Base-by-base conservation (phyloP, 148 eudicot genomes). In the Rhododendron kiyosumense region DNA sequence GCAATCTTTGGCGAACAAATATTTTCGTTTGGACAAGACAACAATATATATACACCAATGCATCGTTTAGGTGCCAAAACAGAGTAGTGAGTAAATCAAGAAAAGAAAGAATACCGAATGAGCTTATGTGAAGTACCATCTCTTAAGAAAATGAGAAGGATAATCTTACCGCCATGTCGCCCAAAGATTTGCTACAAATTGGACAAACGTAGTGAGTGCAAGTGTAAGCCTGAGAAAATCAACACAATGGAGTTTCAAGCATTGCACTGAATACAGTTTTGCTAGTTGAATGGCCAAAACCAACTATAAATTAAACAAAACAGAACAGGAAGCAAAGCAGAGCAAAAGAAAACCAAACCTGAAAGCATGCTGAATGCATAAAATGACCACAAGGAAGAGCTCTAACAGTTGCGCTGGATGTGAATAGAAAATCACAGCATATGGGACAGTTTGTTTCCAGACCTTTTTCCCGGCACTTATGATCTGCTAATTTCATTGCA, bases 351-450 rank as follows among this genome's bases (percentile, higher is more conserved):
- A 26, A 15, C 76, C 76, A 71, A 71, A 71, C 76, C 98, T 94
- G 98, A 86, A 96, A 96, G 89, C 98, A 96, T 83, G 98, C 95
- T 52, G 98, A 94, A 90, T 96, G 98, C 96, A 96, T 96, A 88
- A 85, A 96, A 93, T 96, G 98, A 78, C 98, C 98, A 88, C 98
- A 96, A 28, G 96, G 96, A 71, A 96, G 94, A 78, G 89, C 93
- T 89, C 98, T 90, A 81, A 96, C 98, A 45, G 94, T 88, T 69
- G 90, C 95, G 87, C 98, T 96, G 73, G 98, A 96, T 67, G 98
- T 96, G 91, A 96, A 96, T 73, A 96, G 91, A 86, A 96, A 96
- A 83, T 96, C 98, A 88, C 98, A 96, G 92, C 98, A 96, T 57
- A 96, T 96, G 1, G 98, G 98, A 83, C 98, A 96, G 87, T 96